phyloP scores from a whole-genome alignment of 345 rosid species.

The Aegle marmelos region DNA sequence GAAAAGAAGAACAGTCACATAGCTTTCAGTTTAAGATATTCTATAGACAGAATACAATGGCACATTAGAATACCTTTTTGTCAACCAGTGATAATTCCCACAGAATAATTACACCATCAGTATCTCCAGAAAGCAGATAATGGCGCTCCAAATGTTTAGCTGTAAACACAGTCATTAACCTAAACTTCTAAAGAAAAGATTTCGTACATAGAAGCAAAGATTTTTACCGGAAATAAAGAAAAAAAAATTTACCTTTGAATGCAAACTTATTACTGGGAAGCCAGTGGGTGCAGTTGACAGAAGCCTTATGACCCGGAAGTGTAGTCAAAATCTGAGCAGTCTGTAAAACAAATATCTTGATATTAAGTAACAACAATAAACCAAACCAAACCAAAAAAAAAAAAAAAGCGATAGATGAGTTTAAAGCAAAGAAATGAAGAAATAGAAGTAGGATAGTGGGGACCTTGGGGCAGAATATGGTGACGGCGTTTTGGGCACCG shows the following conservation, averaged over 20 bases:
- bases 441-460: not conserved
- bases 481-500: slow-evolving; percentile 85
- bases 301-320: slow-evolving; percentile 79
- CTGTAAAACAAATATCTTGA: slow-evolving; percentile 24
- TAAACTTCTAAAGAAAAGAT: not conserved
- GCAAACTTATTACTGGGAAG: slow-evolving; percentile 74
- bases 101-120: slow-evolving; percentile 60
- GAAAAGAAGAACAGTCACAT: not conserved
- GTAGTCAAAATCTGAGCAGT: slow-evolving; percentile 81
- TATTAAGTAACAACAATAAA: not conserved
- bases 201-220: not conserved
- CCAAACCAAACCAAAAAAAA: too few relatives aligned
- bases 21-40: not conserved
- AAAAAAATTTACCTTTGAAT: slow-evolving; percentile 51
- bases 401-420: not conserved
- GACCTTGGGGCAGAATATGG: slow-evolving; percentile 79
- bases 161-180: slow-evolving; percentile 18
- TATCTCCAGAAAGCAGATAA: slow-evolving; percentile 83
- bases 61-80: slow-evolving; percentile 41
- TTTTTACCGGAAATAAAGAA: not conserved
- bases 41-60: not conserved
- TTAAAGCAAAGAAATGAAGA: not conserved
- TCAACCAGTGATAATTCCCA: slow-evolving; percentile 68
- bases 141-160: slow-evolving; percentile 59
- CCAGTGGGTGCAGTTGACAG: slow-evolving; percentile 91